Evolutionary conservation across 2,329 filamentous ascomycete genomes (phyloP), one percentile per base, ranked within the genome.

Genomic region (Venturia pyrina): DNA sequence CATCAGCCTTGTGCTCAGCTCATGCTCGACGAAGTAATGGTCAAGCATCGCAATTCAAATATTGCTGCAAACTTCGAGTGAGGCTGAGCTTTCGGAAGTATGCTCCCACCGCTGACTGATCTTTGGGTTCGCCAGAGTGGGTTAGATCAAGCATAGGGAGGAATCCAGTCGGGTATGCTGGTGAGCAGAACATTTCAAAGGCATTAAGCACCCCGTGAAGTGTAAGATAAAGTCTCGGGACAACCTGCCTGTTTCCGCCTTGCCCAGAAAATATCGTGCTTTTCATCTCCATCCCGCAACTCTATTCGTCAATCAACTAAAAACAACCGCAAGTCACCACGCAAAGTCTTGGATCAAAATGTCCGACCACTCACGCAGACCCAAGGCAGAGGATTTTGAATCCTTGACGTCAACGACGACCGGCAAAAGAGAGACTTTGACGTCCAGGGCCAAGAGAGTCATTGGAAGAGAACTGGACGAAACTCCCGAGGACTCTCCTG

Each of bases 391-490:
- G 5, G 34, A 59, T 15, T 21, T n/a, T 21, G 53, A 59, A 15
- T 21, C 24, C 24, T 59, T 28, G 21, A 5, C 34, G 19, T 15
- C 44, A 46, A 15, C 44, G 5, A 46, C 44, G 5, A n/a, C 19
- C 17, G 59, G 32, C 10, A 65, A 65, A 40, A 56, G 50, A 40
- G 63, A 65, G 40, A 65, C 63, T 37, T 59, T 65, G 32, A 59
- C 63, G 19, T 57, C 63, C 5, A 32, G 63, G 37, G 63, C 63
- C 11, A 65, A 59, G 28, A 56, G 63, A 21, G 37, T 65, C 34
- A 65, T 65, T 59, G 63, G 63, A 13, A 40, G 63, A 32, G 34
- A 19, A 21, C 32, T 65, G 11, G 44, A 57, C 3, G 46, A 34
- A 37, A 28, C 11, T 41, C 21, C 32, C 15, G 32, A 37, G 46